Evolutionary conservation across 176 grass and related monocot genomes (phyloP).

Genomic region (Musa beccarii): DNA sequence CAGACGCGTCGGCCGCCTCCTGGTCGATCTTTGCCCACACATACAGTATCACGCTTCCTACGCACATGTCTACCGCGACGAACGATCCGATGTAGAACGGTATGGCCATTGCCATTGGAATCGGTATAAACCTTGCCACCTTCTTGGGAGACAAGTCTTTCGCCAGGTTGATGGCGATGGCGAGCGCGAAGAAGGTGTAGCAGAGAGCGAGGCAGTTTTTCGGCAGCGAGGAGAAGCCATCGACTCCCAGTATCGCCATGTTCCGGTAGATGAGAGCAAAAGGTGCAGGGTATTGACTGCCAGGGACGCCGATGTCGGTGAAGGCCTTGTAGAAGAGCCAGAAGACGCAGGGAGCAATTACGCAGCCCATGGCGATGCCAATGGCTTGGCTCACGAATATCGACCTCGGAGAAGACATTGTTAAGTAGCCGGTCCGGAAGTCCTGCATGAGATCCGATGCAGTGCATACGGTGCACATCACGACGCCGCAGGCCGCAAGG

Average conservation of each 20-base stretch:
- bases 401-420: constrained; percentile 62
- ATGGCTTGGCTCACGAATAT: no score
- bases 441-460: constrained; percentile 94
- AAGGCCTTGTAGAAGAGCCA: constrained; percentile 90
- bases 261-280: constrained; percentile 84
- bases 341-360: constrained; percentile 67
- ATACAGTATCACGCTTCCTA: constrained; percentile 54
- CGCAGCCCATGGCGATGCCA: constrained; percentile 69
- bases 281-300: constrained; percentile 64
- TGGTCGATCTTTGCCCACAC: constrained; percentile 59
- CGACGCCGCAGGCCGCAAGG: neutral
- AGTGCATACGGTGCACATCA: constrained; percentile 83
- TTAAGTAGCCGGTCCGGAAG: constrained; percentile 84
- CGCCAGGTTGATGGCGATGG: constrained; percentile 52
- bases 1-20: constrained; percentile 50
- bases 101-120: constrained; percentile 84
- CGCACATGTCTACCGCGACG: constrained; percentile 76
- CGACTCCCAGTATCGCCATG: constrained; percentile 16
- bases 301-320: constrained; percentile 38
- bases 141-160: constrained; percentile 40
- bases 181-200: constrained; percentile 51
- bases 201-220: constrained; percentile 70
- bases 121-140: constrained; percentile 48
- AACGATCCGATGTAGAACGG: constrained; percentile 23
- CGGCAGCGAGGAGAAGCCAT: constrained; percentile 17